Conservation (phyloP, 495 filamentous ascomycete genomes). For the Podospora conica region DNA sequence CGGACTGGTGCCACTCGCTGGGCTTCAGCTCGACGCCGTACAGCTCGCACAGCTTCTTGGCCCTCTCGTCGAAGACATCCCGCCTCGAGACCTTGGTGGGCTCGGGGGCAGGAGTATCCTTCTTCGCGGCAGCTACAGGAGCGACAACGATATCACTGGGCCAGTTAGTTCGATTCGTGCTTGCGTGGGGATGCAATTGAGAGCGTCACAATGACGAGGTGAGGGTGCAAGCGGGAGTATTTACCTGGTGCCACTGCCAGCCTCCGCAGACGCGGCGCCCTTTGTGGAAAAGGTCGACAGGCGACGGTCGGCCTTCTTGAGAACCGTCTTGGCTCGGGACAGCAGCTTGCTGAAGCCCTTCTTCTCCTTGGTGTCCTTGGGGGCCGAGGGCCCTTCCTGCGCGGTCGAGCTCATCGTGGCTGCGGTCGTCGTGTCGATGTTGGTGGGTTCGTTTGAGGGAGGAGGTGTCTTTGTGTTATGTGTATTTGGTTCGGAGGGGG, state of each 20-base stretch:
- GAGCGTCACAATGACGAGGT: background rate
- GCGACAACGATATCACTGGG: conserved; percentile 13
- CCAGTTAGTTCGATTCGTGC: conserved; percentile 13
- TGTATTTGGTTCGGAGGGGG: background rate
- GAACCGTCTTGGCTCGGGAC: conserved; percentile 56
- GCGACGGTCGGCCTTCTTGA: conserved; percentile 47
- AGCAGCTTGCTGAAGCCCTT: conserved; percentile 58
- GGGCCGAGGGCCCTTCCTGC: conserved; percentile 27
- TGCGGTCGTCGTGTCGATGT: conserved; percentile 11
- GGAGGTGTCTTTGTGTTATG: background rate
- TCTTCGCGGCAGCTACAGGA: conserved; percentile 1
- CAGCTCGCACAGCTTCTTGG: conserved; percentile 64
- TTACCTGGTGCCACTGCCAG: conserved; percentile 30
- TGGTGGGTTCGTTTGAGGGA: background rate
- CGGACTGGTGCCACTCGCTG: conserved; percentile 58
- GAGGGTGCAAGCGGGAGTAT: background rate
- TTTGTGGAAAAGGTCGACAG: conserved; percentile 17
- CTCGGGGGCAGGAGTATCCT: conserved; percentile 11
- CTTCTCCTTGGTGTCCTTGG: conserved; percentile 48
- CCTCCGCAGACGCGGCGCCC: conserved; percentile 14
- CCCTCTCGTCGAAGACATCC: conserved; percentile 59
- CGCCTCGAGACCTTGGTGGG: conserved; percentile 35
- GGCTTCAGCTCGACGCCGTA: conserved; percentile 67
- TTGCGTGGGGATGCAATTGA: background rate
- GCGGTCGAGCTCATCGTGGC: conserved; percentile 41